These are phyloP conservation scores for Quercus agrifolia DNA, from an alignment of 306 rosid genomes.

Conservation along the genomic window DNA sequence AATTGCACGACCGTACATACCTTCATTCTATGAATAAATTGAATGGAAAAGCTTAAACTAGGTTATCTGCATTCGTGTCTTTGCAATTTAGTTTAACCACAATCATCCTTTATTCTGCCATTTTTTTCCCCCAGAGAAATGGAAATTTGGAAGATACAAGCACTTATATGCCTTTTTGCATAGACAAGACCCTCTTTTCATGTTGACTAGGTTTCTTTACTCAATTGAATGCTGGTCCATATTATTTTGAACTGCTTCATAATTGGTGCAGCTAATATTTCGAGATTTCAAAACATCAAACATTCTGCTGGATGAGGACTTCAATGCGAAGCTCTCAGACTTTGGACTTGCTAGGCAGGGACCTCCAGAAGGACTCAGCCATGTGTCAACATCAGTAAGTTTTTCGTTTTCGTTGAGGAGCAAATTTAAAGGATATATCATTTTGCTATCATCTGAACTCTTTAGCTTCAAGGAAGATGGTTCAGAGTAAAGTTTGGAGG, in stretches of 20 bases:
- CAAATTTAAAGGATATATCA: constrained; percentile 3
- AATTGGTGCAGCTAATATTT: constrained; percentile 79
- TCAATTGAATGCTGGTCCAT: background rate
- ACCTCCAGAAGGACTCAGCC: constrained; percentile 78
- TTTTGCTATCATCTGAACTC: background rate
- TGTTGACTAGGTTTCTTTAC: background rate
- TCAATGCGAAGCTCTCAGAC: constrained; percentile 96
- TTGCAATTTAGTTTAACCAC: background rate
- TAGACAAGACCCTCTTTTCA: background rate
- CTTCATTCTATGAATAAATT: background rate
- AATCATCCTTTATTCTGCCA: background rate
- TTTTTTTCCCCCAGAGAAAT: background rate
- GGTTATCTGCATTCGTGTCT: background rate
- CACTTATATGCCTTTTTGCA: background rate
- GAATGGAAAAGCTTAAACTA: background rate
- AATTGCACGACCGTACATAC: background rate
- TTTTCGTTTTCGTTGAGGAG: constrained; percentile 2
- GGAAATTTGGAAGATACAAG: background rate
- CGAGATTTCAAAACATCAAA: constrained; percentile 95
- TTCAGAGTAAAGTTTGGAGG: background rate
- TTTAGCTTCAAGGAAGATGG: background rate
- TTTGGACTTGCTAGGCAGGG: constrained; percentile 99
- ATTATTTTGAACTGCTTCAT: constrained; percentile 27
- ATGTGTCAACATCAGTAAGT: constrained; percentile 88
- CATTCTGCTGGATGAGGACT: constrained; percentile 80